These are phyloP conservation scores for Debaryomyces fabryi DNA, from an alignment of 1,139 yeast genomes.

Conservation along the genomic window DNA sequence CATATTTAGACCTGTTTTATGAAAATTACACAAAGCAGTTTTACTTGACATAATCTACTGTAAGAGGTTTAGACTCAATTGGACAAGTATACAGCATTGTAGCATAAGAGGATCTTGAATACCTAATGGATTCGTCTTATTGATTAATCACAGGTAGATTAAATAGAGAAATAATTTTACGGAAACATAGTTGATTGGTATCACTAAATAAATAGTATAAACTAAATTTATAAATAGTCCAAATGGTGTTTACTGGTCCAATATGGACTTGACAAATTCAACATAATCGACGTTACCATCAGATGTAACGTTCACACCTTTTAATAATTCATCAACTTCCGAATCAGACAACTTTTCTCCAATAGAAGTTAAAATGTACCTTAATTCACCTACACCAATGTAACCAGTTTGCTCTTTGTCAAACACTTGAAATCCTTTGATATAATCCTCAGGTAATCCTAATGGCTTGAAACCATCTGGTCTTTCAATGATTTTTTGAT, in stretches of 20 bases:
- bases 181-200: background rate
- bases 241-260: constrained; percentile 63
- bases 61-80: background rate
- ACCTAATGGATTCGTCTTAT: too few relatives aligned
- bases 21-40: constrained; percentile 2
- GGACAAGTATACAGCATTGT: background rate
- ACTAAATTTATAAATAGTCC: background rate
- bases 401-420: constrained; percentile 95
- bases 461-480: constrained; percentile 89
- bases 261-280: constrained; percentile 89
- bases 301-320: constrained; percentile 90
- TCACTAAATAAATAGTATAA: constrained; percentile 5
- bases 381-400: constrained; percentile 95
- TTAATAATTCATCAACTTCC: constrained; percentile 93
- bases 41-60: background rate
- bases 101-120: background rate
- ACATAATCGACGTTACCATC: constrained; percentile 96
- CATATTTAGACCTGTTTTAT: background rate
- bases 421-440: constrained; percentile 96
- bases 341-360: constrained; percentile 89
- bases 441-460: constrained; percentile 95
- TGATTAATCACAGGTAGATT: background rate
- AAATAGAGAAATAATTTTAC: background rate
- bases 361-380: constrained; percentile 88
- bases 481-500: constrained; percentile 76